Evolutionary conservation across 2,329 filamentous ascomycete species (phyloP).

Genomic region (Escovopsis weberi): DNA sequence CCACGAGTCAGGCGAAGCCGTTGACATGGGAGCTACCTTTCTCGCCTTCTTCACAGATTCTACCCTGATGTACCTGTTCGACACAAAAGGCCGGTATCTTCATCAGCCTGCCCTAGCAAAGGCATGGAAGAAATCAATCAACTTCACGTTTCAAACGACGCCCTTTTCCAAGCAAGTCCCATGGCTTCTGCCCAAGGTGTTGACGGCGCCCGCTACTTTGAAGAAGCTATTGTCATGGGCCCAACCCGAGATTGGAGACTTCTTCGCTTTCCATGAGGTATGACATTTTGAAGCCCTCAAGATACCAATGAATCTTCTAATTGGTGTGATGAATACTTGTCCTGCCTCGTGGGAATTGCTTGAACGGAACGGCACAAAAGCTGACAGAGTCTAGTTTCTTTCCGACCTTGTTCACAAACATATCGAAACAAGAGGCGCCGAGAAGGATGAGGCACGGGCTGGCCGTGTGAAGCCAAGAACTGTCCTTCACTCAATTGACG

Average conservation of each 20-base stretch:
- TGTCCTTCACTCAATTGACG: not conserved
- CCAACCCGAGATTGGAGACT: not conserved
- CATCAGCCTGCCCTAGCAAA: not conserved
- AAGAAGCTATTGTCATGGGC: not conserved
- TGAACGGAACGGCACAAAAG: too few relatives aligned
- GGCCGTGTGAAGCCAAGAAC: not conserved
- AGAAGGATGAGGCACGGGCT: not conserved
- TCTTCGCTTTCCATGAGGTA: not conserved
- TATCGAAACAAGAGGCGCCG: not conserved
- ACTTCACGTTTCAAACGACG: not conserved
- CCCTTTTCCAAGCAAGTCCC: constrained; percentile 3
- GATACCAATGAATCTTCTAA: too few relatives aligned
- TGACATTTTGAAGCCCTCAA: too few relatives aligned
- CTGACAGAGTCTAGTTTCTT: not conserved
- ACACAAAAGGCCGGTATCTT: not conserved
- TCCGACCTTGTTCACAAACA: not conserved
- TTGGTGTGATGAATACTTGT: too few relatives aligned
- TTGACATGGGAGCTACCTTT: not conserved
- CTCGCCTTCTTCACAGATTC: not conserved
- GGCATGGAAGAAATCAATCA: not conserved
- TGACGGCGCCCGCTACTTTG: not conserved
- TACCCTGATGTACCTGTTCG: not conserved
- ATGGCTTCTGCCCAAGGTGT: not conserved
- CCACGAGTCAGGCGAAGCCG: not conserved
- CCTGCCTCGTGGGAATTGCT: too few relatives aligned